Conservation (phyloP, 495 filamentous ascomycete genomes). For the Aspergillus ellipticus region DNA sequence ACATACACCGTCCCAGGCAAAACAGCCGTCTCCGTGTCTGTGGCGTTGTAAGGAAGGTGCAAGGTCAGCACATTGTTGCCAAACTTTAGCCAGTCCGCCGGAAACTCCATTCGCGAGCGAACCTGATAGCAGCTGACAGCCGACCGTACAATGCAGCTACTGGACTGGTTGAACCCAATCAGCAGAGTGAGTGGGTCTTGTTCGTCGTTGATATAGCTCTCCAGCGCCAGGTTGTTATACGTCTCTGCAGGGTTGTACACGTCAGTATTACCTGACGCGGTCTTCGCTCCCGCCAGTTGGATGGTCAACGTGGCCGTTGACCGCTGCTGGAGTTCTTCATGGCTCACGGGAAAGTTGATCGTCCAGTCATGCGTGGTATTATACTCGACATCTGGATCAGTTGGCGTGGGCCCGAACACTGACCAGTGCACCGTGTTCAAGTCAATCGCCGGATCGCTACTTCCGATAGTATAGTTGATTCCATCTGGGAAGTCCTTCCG, state of each 20-base stretch:
- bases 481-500: conserved; percentile 48
- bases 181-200: conserved; percentile 21
- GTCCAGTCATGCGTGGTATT: conserved; percentile 49
- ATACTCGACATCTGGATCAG: conserved; percentile 34
- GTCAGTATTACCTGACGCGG: conserved; percentile 54
- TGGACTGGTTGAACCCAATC: conserved; percentile 33
- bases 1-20: conserved; percentile 50
- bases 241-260: conserved; percentile 43
- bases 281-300: conserved; percentile 55
- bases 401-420: conserved; percentile 46
- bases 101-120: conserved; percentile 48
- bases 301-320: conserved; percentile 49
- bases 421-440: conserved; percentile 56
- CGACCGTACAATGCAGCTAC: conserved; percentile 52
- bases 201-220: conserved; percentile 29
- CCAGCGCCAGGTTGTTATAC: conserved; percentile 40
- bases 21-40: conserved; percentile 51
- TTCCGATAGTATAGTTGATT: conserved; percentile 48
- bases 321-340: conserved; percentile 19
- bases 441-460: conserved; percentile 39
- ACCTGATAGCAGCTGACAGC: conserved; percentile 56
- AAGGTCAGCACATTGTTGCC: conserved; percentile 48
- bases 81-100: conserved; percentile 34
- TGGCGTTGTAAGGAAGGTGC: conserved; percentile 49
- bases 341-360: conserved; percentile 43